phyloP scores from a whole-genome alignment of 495 filamentous ascomycete species.

The Paragyromitra xinjiangensis region DNA sequence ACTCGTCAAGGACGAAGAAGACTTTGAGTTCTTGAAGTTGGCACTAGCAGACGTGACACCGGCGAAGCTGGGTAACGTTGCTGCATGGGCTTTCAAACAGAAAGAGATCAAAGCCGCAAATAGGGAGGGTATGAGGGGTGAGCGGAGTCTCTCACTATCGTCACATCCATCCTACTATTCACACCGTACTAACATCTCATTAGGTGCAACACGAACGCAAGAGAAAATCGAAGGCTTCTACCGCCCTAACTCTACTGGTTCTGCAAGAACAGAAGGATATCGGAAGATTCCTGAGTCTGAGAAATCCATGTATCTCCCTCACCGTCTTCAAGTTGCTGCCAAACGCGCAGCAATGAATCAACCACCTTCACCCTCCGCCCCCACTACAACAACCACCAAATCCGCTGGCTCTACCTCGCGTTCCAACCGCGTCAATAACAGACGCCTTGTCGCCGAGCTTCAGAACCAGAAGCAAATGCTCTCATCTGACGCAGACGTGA shows the following conservation, averaged over 20 bases:
- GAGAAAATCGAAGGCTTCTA: conserved; percentile 87
- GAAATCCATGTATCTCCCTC: conserved; percentile 97
- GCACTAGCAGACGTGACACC: conserved; percentile 62
- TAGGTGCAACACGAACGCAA: conserved; percentile 64
- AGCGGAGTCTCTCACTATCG: conserved; percentile 39
- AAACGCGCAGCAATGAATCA: conserved; percentile 77
- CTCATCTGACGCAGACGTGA: conserved; percentile 82
- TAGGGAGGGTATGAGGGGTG: conserved; percentile 54
- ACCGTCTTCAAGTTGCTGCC: conserved; percentile 90
- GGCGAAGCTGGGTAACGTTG: conserved; percentile 70
- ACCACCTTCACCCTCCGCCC: conserved; percentile 37
- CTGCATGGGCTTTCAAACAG: conserved; percentile 88
- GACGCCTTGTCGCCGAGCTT: conserved; percentile 90
- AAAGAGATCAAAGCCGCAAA: conserved; percentile 83
- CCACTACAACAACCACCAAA: conserved; percentile 46
- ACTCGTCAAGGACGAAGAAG: conserved; percentile 81
- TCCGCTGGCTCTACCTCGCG: conserved; percentile 70
- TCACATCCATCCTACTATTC: conserved; percentile 41
- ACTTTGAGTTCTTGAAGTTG: conserved; percentile 67
- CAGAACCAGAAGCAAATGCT: conserved; percentile 91
- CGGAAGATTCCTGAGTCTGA: conserved; percentile 95
- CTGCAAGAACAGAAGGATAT: conserved; percentile 88
- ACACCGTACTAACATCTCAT: conserved; percentile 20
- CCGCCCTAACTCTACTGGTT: conserved; percentile 82
- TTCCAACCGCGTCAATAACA: conserved; percentile 92